Percentiles rank a stretch among this genome's conserved stretches.
Conservation (phyloP, 2,329 filamentous ascomycete species). For the Aspergillus melleus region DNA sequence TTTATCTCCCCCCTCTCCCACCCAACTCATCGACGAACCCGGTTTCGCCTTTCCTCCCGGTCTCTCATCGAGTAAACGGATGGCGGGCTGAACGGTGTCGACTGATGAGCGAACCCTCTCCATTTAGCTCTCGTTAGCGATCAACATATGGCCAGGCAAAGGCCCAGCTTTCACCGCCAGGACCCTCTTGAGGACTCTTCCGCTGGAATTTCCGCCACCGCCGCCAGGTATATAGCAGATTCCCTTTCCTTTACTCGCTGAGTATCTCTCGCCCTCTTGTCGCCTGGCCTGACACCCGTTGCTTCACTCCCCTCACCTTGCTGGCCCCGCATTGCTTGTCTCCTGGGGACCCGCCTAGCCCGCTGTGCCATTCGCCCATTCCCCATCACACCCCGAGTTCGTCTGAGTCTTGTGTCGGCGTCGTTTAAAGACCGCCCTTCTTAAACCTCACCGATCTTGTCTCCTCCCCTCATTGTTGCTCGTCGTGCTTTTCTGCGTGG, state of each 20-base stretch:
- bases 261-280: conserved; percentile 4
- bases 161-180: conserved; percentile 45
- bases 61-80: conserved; percentile 30
- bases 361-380: neutral
- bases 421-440: neutral
- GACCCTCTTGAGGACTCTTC: conserved; percentile 44
- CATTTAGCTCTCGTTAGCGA: conserved; percentile 32
- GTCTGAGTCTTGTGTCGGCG: neutral
- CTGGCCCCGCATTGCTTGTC: conserved; percentile 6
- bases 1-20: conserved; percentile 7
- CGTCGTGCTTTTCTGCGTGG: neutral
- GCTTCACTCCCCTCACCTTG: conserved; percentile 3
- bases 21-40: conserved; percentile 12
- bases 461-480: neutral
- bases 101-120: conserved; percentile 32
- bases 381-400: neutral
- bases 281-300: neutral
- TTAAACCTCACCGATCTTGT: neutral
- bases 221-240: conserved; percentile 38
- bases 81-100: conserved; percentile 44
- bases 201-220: conserved; percentile 31
- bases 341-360: conserved; percentile 5
- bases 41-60: conserved; percentile 23
- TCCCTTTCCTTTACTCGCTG: conserved; percentile 17
- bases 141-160: conserved; percentile 51